Conservation (phyloP, 441 rosid genomes). For the Euphorbia schlechtendalii region DNA sequence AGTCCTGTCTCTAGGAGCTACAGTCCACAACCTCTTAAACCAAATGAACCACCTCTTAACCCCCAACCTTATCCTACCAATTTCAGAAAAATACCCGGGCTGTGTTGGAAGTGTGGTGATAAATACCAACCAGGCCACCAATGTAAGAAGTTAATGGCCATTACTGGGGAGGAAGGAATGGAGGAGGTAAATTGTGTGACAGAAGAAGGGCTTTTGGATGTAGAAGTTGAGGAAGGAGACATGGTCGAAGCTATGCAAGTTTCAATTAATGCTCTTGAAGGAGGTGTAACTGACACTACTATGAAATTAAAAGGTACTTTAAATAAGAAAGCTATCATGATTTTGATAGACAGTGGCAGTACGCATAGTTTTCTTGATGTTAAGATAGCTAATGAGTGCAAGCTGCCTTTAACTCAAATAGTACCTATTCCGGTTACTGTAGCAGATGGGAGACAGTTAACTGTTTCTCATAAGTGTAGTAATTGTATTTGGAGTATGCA, state of each 20-base stretch:
- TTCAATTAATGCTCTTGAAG: not conserved
- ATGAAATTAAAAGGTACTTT: not conserved
- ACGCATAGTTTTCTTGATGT: not conserved
- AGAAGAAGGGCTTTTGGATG: no score
- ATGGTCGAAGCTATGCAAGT: not conserved
- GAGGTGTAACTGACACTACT: no score
- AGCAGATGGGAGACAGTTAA: not conserved
- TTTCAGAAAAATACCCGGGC: no score
- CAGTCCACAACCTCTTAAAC: no score
- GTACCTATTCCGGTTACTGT: not conserved
- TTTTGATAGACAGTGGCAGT: not conserved
- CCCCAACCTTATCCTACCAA: no score
- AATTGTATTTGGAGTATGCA: not conserved
- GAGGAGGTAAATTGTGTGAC: no score
- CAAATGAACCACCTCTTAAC: no score
- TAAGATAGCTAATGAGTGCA: not conserved
- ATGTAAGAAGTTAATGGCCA: not conserved
- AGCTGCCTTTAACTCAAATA: not conserved
- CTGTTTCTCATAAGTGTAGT: not conserved
- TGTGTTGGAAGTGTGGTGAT: not conserved
- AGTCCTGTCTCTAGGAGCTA: no score
- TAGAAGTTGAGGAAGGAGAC: not conserved
- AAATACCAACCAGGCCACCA: not conserved
- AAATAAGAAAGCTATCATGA: not conserved
- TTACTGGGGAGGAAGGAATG: no score